A percentile compares a stretch with the other conserved stretches of the same genome.
Evolutionary conservation across 2,329 filamentous ascomycete species (phyloP).

Genomic region (Apiospora koreana): DNA sequence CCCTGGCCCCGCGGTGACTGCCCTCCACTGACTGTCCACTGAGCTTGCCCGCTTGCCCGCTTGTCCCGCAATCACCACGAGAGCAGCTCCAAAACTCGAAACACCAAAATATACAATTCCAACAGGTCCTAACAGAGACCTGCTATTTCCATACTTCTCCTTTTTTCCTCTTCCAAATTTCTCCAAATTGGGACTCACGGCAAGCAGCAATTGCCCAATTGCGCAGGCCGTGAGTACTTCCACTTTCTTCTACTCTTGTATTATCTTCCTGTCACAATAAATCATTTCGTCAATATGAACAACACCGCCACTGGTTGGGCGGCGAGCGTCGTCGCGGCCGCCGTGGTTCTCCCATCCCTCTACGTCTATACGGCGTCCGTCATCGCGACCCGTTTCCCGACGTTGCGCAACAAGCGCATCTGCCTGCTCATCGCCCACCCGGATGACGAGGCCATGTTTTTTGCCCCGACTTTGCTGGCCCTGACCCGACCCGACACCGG

Average conservation of each 20-base stretch:
- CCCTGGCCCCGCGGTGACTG: not conserved
- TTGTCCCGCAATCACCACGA: not conserved
- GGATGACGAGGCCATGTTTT: slow-evolving; percentile 99
- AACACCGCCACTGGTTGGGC: not conserved
- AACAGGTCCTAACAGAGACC: not conserved
- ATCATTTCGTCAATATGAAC: not conserved
- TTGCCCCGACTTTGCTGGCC: slow-evolving; percentile 84
- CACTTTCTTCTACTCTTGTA: not conserved
- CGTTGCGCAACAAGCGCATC: slow-evolving; percentile 79
- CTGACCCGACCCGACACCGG: slow-evolving; percentile 76
- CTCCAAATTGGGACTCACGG: slow-evolving; percentile 4
- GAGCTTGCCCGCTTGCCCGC: not conserved
- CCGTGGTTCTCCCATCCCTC: slow-evolving; percentile 45
- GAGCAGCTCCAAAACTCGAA: not conserved
- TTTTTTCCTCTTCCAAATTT: not conserved
- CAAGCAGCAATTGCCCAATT: slow-evolving; percentile 7
- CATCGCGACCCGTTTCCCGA: slow-evolving; percentile 59
- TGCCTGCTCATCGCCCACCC: slow-evolving; percentile 94
- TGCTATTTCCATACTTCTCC: not conserved
- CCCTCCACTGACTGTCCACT: not conserved
- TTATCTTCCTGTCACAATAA: not conserved
- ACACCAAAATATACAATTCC: not conserved
- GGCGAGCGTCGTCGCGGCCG: slow-evolving; percentile 29
- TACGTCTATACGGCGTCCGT: slow-evolving; percentile 53
- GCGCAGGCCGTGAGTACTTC: slow-evolving; percentile 4